Conservation (phyloP, 2,329 filamentous ascomycete species). For the Emydomyces testavorans region DNA sequence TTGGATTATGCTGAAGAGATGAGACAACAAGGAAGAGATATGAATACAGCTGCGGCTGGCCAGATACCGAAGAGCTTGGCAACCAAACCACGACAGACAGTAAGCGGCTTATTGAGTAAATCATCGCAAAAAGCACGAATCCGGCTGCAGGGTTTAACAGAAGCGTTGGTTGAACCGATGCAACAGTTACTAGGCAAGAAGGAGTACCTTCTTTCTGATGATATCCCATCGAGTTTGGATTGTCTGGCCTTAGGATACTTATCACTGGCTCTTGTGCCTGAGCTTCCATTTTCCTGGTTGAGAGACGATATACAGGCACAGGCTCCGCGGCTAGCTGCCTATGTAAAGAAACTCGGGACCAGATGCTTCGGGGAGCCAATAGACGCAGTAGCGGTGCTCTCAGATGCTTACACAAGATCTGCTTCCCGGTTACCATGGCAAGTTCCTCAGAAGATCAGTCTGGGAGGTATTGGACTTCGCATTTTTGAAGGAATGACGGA, state of each 20-base stretch:
- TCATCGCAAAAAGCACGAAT: slow-evolving; percentile 64
- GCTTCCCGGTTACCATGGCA: slow-evolving; percentile 28
- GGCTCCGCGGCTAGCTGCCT: slow-evolving; percentile 36
- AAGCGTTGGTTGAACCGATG: slow-evolving; percentile 60
- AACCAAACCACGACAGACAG: slow-evolving; percentile 46
- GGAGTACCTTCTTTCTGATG: slow-evolving; percentile 44
- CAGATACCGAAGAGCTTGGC: slow-evolving; percentile 41
- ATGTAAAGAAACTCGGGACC: slow-evolving; percentile 33
- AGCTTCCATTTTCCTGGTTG: slow-evolving; percentile 53
- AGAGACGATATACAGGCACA: slow-evolving; percentile 45
- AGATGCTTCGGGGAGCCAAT: slow-evolving; percentile 28
- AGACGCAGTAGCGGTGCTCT: slow-evolving; percentile 9
- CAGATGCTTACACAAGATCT: neutral
- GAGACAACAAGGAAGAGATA: slow-evolving; percentile 25
- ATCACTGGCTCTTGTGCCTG: slow-evolving; percentile 55
- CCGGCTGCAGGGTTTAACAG: slow-evolving; percentile 59
- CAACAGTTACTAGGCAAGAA: slow-evolving; percentile 49
- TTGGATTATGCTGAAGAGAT: slow-evolving; percentile 40
- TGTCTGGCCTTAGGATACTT: slow-evolving; percentile 74
- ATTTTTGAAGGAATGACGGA: slow-evolving; percentile 29
- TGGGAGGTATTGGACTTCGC: slow-evolving; percentile 26
- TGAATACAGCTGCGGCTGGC: slow-evolving; percentile 29
- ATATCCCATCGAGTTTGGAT: slow-evolving; percentile 54
- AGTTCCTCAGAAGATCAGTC: slow-evolving; percentile 25
- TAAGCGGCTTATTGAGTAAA: slow-evolving; percentile 50